Conservation (phyloP, 108 stramenopile genomes). For the Ochromonas danica region DNA sequence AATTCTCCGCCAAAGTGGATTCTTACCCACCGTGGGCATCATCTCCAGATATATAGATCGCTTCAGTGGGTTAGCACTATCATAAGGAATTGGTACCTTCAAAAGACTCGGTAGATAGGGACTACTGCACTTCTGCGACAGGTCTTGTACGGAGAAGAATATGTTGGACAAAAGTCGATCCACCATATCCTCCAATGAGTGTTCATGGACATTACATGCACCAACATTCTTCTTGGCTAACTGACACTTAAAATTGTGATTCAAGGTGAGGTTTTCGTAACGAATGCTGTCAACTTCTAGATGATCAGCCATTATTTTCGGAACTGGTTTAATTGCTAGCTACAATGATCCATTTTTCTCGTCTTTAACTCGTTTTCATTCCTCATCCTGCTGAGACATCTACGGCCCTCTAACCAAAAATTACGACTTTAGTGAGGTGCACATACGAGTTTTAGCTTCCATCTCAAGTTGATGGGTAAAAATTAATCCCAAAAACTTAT, state of each 20-base stretch:
- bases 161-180: conserved; percentile 5
- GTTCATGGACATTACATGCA: conserved; percentile 10
- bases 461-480: neutral
- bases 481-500: too few species aligned
- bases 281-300: conserved; percentile 15
- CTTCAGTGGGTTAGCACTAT: conserved; percentile 24
- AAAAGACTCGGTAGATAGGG: conserved; percentile 15
- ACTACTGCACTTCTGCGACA: conserved; percentile 14
- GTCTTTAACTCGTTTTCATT: conserved; percentile 17
- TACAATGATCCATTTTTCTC: neutral
- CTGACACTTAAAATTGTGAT: conserved; percentile 17
- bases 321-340: conserved; percentile 15
- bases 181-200: conserved; percentile 15
- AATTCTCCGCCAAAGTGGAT: conserved; percentile 19
- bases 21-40: conserved; percentile 30
- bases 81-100: conserved; percentile 24
- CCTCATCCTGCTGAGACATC: neutral
- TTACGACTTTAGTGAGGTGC: conserved; percentile 5
- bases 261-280: conserved; percentile 10
- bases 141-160: conserved; percentile 15
- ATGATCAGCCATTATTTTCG: conserved; percentile 16
- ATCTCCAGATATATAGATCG: conserved; percentile 31
- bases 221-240: conserved; percentile 15
- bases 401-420: conserved; percentile 9
- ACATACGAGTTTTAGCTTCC: conserved; percentile 6